A percentile compares a stretch with the other conserved stretches of the same genome.
Evolutionary conservation across 2,329 filamentous ascomycete species (phyloP).

Genomic region (Xylariaceae sp.): DNA sequence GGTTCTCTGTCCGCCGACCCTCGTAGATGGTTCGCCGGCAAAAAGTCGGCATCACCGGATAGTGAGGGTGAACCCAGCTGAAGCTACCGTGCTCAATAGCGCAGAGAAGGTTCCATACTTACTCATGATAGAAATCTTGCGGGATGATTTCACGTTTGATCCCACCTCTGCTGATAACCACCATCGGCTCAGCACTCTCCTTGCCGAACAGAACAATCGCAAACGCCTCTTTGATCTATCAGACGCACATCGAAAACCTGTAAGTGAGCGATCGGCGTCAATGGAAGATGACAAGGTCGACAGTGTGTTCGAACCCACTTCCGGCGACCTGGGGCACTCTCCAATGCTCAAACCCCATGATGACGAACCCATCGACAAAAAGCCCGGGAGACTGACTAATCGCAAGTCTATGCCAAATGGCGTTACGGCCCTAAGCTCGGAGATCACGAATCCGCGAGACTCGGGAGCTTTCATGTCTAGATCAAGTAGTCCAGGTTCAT

Average conservation of each 20-base stretch:
- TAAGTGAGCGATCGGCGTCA: conserved; percentile 41
- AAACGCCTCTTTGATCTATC: conserved; percentile 67
- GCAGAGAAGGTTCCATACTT: conserved; percentile 83
- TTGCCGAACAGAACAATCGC: conserved; percentile 55
- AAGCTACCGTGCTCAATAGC: conserved; percentile 82
- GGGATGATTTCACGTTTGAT: conserved; percentile 81
- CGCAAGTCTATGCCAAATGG: conserved; percentile 27
- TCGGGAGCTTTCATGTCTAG: conserved; percentile 67
- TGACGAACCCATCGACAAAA: conserved; percentile 39
- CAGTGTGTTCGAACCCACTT: conserved; percentile 81
- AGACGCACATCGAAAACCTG: conserved; percentile 58
- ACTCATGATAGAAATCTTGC: conserved; percentile 78
- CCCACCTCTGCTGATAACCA: conserved; percentile 72
- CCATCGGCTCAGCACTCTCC: conserved; percentile 56
- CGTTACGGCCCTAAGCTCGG: conserved; percentile 40
- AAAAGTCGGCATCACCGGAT: conserved; percentile 79
- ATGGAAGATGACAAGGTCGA: conserved; percentile 47
- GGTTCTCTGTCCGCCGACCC: conserved; percentile 72
- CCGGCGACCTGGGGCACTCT: conserved; percentile 74
- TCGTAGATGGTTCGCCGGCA: conserved; percentile 70
- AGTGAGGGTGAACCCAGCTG: conserved; percentile 77
- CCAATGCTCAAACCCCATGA: conserved; percentile 60
- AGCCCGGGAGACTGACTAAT: conserved; percentile 26
- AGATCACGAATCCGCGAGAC: conserved; percentile 61
- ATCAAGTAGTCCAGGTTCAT: conserved; percentile 62